Evolutionary conservation across 2,329 filamentous ascomycete species (phyloP).

Genomic region (Fusarium devonianum): DNA sequence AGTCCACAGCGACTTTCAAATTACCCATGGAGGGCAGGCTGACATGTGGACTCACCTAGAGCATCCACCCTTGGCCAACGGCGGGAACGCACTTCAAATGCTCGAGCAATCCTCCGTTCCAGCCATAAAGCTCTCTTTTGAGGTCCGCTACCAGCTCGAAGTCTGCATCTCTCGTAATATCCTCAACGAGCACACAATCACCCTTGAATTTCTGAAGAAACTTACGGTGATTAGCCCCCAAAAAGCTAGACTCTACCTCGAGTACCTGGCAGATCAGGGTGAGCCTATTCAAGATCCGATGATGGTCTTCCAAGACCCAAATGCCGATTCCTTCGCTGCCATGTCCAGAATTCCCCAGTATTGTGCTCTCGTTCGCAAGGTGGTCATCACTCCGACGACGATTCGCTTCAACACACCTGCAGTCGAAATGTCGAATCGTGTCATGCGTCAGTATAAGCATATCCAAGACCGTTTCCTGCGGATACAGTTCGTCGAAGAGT

Average conservation of each 20-base stretch:
- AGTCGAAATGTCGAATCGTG: slow-evolving; percentile 86
- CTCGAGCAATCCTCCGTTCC: slow-evolving; percentile 31
- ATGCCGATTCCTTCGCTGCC: slow-evolving; percentile 56
- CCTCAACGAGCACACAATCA: slow-evolving; percentile 79
- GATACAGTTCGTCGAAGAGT: slow-evolving; percentile 89
- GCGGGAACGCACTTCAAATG: slow-evolving; percentile 41
- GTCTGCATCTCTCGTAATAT: slow-evolving; percentile 85
- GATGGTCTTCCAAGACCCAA: slow-evolving; percentile 69
- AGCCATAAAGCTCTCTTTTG: slow-evolving; percentile 64
- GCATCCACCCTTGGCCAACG: slow-evolving; percentile 20
- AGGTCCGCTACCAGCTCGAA: slow-evolving; percentile 88
- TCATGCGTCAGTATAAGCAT: slow-evolving; percentile 76
- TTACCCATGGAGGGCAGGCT: slow-evolving; percentile 38
- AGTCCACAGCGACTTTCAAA: slow-evolving; percentile 50
- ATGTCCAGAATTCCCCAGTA: slow-evolving; percentile 69
- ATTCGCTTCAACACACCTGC: slow-evolving; percentile 79
- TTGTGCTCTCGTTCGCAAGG: slow-evolving; percentile 78
- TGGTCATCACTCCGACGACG: slow-evolving; percentile 82
- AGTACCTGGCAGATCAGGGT: slow-evolving; percentile 74
- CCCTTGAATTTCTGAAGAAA: slow-evolving; percentile 68
- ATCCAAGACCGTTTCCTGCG: slow-evolving; percentile 81
- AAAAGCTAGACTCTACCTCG: slow-evolving; percentile 72
- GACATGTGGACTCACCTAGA: slow-evolving; percentile 46
- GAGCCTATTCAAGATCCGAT: slow-evolving; percentile 72
- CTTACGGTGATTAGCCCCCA: slow-evolving; percentile 56